Percentiles rank a stretch among this genome's conserved stretches.
phyloP scores from a whole-genome alignment of 2,329 filamentous ascomycete genomes.

The Cytospora leucostoma region DNA sequence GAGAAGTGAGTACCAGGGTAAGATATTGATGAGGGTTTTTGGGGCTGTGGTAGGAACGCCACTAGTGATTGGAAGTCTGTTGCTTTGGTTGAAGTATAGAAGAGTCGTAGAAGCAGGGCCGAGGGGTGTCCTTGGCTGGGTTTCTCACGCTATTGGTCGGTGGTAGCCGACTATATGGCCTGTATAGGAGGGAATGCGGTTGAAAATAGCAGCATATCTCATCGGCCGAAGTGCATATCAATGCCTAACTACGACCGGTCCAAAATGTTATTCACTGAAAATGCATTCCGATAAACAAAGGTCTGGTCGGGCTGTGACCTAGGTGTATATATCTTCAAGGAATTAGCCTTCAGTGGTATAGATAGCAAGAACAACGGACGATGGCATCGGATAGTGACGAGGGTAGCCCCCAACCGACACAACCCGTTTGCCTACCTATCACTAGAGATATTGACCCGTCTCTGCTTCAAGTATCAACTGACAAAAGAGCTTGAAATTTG shows the following conservation, averaged over 20 bases:
- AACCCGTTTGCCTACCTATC: too few species aligned
- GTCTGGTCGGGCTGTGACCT: too few species aligned
- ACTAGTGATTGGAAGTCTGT: conserved; percentile 25
- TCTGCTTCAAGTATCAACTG: neutral
- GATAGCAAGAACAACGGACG: too few species aligned
- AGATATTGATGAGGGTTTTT: conserved; percentile 54
- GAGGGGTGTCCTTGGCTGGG: conserved; percentile 6
- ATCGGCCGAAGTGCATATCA: neutral
- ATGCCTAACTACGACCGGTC: neutral
- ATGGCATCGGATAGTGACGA: too few species aligned
- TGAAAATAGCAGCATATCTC: neutral
- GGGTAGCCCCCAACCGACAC: too few species aligned
- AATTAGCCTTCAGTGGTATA: too few species aligned
- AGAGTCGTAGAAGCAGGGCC: conserved; percentile 11
- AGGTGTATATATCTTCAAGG: too few species aligned
- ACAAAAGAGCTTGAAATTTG: neutral
- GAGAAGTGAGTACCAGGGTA: conserved; percentile 69
- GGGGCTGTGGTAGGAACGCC: conserved; percentile 36
- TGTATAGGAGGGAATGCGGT: neutral
- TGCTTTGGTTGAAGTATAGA: conserved; percentile 25
- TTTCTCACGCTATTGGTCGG: conserved; percentile 7
- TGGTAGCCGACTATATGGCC: neutral
- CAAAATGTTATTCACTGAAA: neutral
- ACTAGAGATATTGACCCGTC: too few species aligned
- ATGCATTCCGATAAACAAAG: too few species aligned